A percentile compares a stretch with the other conserved stretches of the same genome.
Evolutionary conservation across 2,329 filamentous ascomycete species (phyloP).

Genomic region (Juglanconis oblonga): DNA sequence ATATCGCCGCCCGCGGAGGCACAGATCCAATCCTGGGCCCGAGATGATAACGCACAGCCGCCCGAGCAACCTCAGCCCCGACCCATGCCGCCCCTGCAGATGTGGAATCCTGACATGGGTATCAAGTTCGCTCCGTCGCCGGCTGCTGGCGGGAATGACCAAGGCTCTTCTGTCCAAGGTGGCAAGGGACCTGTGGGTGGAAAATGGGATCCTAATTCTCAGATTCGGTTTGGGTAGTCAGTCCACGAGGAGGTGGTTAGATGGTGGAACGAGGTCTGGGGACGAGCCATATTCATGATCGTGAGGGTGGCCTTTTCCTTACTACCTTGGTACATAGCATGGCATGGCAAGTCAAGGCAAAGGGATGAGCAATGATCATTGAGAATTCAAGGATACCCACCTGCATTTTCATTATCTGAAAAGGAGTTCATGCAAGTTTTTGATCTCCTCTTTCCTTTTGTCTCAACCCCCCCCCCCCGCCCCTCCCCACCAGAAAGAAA

Average conservation of each 20-base stretch:
- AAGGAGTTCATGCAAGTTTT: no score
- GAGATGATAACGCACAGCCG: constrained; percentile 41
- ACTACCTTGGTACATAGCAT: no score
- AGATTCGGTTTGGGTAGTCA: constrained; percentile 52
- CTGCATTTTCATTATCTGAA: no score
- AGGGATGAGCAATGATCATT: no score
- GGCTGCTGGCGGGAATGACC: constrained; percentile 17
- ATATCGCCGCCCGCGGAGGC: constrained; percentile 38
- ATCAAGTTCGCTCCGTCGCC: constrained; percentile 67
- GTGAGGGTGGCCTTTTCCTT: no score
- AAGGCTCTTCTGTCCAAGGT: constrained; percentile 9
- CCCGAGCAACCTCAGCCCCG: constrained; percentile 55
- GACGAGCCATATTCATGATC: neutral
- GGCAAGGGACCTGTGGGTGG: constrained; percentile 29
- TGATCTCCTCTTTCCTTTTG: no score
- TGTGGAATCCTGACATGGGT: constrained; percentile 79
- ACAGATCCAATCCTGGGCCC: constrained; percentile 57
- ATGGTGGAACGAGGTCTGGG: no score
- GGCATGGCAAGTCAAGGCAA: no score
- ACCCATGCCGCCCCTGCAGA: constrained; percentile 42
- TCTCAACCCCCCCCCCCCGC: no score
- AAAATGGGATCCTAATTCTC: constrained; percentile 58
- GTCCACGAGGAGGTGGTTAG: neutral
- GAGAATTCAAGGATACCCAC: no score
- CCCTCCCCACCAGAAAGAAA: no score